These are phyloP conservation scores for Penicillium sp. DNA, from an alignment of 2,329 filamentous ascomycete species.

Conservation along the genomic window DNA sequence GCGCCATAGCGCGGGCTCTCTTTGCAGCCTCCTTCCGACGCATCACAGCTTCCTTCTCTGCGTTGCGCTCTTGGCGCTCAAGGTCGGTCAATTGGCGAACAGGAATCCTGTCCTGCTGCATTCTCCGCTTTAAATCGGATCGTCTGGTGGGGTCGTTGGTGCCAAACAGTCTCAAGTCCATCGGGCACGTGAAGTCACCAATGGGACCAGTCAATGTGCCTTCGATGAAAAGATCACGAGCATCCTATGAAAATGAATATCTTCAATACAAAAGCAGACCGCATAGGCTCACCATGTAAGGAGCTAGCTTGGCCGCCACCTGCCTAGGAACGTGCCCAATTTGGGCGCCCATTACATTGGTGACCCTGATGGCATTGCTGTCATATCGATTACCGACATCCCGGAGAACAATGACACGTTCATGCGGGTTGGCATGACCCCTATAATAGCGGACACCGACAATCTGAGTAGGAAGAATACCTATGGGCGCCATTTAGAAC, in stretches of 20 bases:
- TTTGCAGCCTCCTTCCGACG: conserved; percentile 42
- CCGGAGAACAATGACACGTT: conserved; percentile 60
- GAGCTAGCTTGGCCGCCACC: conserved; percentile 67
- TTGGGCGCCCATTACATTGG: conserved; percentile 70
- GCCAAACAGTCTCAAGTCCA: conserved; percentile 67
- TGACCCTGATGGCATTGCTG: conserved; percentile 69
- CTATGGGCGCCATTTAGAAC: conserved; percentile 20
- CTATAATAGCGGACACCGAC: conserved; percentile 62
- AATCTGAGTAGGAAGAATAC: conserved; percentile 51
- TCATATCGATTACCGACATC: conserved; percentile 70
- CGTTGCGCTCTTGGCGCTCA: conserved; percentile 47
- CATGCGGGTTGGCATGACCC: conserved; percentile 59
- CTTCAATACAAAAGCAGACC: background rate
- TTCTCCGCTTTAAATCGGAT: conserved; percentile 54
- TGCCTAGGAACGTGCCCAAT: conserved; percentile 72
- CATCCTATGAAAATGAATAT: conserved; percentile 44
- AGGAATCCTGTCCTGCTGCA: conserved; percentile 64
- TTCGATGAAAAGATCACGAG: conserved; percentile 61
- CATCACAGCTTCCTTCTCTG: conserved; percentile 52
- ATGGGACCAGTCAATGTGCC: conserved; percentile 66
- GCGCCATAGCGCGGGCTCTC: conserved; percentile 26
- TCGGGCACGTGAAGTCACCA: conserved; percentile 65
- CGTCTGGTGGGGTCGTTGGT: conserved; percentile 55
- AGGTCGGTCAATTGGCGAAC: conserved; percentile 51
- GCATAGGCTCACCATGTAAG: conserved; percentile 58